Conservation (phyloP, 805 yeast genomes). For the Schizosaccharomyces octosporus region DNA sequence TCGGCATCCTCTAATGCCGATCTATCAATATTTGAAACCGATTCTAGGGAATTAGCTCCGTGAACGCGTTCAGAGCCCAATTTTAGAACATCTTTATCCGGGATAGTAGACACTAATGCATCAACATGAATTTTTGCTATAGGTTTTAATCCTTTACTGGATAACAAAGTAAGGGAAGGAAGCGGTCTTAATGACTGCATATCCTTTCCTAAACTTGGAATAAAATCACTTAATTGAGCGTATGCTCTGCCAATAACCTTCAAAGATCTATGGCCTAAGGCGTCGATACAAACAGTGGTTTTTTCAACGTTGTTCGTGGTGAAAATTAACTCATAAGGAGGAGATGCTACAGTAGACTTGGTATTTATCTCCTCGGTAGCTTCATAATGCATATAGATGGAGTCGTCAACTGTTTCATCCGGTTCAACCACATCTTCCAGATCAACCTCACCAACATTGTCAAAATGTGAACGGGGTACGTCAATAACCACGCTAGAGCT, state of each 20-base stretch:
- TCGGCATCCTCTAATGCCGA: neutral
- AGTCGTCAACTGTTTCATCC: neutral
- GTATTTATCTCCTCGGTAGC: neutral
- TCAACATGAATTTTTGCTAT: neutral
- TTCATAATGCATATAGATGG: neutral
- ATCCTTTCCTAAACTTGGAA: neutral
- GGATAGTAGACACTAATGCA: neutral
- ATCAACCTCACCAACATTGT: neutral
- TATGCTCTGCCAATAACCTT: neutral
- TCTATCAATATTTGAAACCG: neutral
- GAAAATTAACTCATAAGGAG: neutral
- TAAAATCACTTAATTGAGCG: neutral
- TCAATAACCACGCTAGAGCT: neutral
- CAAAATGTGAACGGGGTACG: neutral
- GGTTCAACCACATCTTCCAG: neutral
- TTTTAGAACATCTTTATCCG: neutral
- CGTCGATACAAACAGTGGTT: neutral
- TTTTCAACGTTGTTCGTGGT: neutral
- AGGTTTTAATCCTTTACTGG: neutral
- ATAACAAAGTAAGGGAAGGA: neutral
- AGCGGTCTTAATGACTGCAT: neutral
- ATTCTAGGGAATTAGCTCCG: neutral
- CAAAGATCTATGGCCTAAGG: neutral
- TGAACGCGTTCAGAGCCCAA: neutral
- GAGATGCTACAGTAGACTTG: neutral